A percentile compares a stretch with the other conserved stretches of the same genome.
Evolutionary conservation across 2,329 filamentous ascomycete genomes (phyloP).

Genomic region (Balansia obtecta): DNA sequence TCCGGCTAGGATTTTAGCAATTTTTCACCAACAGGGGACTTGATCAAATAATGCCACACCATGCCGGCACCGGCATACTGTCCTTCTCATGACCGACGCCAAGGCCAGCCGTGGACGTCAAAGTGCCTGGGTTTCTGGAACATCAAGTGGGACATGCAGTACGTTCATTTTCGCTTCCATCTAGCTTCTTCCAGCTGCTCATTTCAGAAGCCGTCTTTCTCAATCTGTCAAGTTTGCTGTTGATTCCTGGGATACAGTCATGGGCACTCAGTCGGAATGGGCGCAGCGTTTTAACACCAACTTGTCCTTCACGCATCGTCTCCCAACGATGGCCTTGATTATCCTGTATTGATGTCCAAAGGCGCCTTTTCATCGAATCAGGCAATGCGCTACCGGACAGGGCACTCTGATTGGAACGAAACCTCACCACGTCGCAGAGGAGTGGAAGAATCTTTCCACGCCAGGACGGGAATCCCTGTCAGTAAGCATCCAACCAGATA

Average conservation of each 20-base stretch:
- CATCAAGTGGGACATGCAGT: neutral
- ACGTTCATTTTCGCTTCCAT: too few relatives aligned
- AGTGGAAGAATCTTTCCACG: neutral
- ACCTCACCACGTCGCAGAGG: constrained; percentile 5
- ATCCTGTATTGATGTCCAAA: constrained; percentile 16
- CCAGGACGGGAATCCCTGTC: constrained; percentile 3
- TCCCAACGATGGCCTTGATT: constrained; percentile 10
- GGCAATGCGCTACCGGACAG: constrained; percentile 2
- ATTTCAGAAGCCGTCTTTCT: neutral
- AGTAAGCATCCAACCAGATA: neutral
- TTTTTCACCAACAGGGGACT: too few relatives aligned
- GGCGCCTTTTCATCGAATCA: constrained; percentile 10
- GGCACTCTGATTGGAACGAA: constrained; percentile 10
- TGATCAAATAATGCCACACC: neutral
- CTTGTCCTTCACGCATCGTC: constrained; percentile 6
- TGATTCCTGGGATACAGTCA: neutral
- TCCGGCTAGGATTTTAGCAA: neutral
- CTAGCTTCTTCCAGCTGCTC: neutral
- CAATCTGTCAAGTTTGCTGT: neutral
- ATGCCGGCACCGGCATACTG: neutral
- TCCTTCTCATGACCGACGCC: neutral
- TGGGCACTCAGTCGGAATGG: constrained; percentile 6
- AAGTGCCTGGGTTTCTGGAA: neutral
- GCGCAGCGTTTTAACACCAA: neutral
- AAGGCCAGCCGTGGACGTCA: neutral